These are phyloP conservation scores for Suhomyces ambrosiae DNA, from an alignment of 1,139 yeast genomes.

Conservation along the genomic window DNA sequence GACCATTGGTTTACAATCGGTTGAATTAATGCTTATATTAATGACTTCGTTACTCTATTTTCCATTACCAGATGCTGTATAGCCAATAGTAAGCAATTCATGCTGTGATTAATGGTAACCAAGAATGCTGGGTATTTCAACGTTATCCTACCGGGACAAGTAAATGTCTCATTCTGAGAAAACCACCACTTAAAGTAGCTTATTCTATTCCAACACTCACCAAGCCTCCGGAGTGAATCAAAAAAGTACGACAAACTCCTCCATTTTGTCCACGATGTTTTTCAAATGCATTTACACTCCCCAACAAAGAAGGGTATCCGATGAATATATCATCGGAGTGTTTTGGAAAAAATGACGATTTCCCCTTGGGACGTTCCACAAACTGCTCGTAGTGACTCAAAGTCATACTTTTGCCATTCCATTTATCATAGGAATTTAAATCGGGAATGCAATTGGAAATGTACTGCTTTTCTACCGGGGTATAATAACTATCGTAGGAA, in stretches of 20 bases:
- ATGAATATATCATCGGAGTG: slow-evolving; percentile 21
- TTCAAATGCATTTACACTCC: slow-evolving; percentile 19
- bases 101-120: too few species aligned
- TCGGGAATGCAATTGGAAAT: slow-evolving; percentile 44
- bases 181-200: not conserved
- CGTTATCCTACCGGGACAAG: too few species aligned
- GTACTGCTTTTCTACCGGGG: slow-evolving; percentile 37
- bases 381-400: slow-evolving; percentile 33
- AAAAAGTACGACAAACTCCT: slow-evolving; percentile 28
- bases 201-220: slow-evolving; percentile 22
- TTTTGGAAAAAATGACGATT: slow-evolving; percentile 6
- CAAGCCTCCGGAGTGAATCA: slow-evolving; percentile 38
- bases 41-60: too few species aligned
- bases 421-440: slow-evolving; percentile 43
- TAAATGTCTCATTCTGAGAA: not conserved
- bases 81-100: too few species aligned
- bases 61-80: too few species aligned
- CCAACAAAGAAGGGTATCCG: slow-evolving; percentile 19
- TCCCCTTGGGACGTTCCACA: slow-evolving; percentile 15
- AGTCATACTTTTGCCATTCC: slow-evolving; percentile 38
- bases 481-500: slow-evolving; percentile 29
- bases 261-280: slow-evolving; percentile 4
- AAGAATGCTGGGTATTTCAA: too few species aligned
- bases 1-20: too few species aligned
- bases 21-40: too few species aligned